A percentile compares a stretch with the other conserved stretches of the same genome.
Evolutionary conservation across 495 filamentous ascomycete species (phyloP).

Genomic region (Aspergillus asperescens): DNA sequence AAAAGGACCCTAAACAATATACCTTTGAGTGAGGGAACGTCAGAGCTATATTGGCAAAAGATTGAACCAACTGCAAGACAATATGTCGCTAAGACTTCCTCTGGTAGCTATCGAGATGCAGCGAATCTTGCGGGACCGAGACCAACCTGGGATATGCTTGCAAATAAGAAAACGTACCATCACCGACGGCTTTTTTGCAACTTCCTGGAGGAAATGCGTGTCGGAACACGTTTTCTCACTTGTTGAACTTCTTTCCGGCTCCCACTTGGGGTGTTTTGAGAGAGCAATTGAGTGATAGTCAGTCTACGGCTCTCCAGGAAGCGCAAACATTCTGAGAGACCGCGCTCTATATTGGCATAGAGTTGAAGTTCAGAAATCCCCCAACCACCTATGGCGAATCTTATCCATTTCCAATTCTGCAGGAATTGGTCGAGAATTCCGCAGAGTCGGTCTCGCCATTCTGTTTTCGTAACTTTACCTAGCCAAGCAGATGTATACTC

Average conservation of each 20-base stretch:
- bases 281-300: too few species aligned
- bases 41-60: constrained; percentile 28
- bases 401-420: background rate
- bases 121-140: constrained; percentile 19
- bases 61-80: constrained; percentile 27
- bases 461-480: background rate
- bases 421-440: background rate
- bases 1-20: too few species aligned
- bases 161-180: constrained; percentile 26
- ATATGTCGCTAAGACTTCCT: constrained; percentile 31
- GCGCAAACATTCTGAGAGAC: background rate
- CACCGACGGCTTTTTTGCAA: background rate
- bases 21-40: constrained; percentile 36
- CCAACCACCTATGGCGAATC: background rate
- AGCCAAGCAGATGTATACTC: constrained; percentile 21
- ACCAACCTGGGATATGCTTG: constrained; percentile 36
- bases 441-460: background rate
- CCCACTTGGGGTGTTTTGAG: too few species aligned
- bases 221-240: background rate
- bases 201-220: background rate
- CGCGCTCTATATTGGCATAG: background rate
- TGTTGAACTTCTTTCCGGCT: too few species aligned
- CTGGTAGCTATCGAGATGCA: constrained; percentile 29
- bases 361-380: background rate
- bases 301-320: background rate